These are phyloP conservation scores for Isoetes taiwanensis DNA, from an alignment of 75 land plant species.

Conservation along the genomic window DNA sequence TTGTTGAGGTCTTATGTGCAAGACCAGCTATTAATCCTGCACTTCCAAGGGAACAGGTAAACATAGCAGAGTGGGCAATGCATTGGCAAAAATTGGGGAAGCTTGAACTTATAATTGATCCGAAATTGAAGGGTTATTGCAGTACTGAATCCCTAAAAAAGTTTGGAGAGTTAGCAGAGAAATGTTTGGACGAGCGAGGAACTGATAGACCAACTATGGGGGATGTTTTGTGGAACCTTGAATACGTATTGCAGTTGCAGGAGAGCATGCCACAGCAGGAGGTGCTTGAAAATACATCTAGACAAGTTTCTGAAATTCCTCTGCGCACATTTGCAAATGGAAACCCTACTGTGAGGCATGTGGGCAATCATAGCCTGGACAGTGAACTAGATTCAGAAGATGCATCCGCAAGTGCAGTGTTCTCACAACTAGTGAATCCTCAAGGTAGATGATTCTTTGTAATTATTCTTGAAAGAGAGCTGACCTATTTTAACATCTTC, in stretches of 20 bases:
- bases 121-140: constrained; percentile 15
- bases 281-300: constrained; percentile 8
- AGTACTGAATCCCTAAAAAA: background rate
- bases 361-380: constrained; percentile 21
- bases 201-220: constrained; percentile 5
- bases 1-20: constrained; percentile 39
- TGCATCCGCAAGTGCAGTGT: constrained; percentile 43
- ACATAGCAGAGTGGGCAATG: constrained; percentile 43
- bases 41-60: constrained; percentile 38
- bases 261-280: constrained; percentile 9
- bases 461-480: too few species aligned
- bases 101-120: constrained; percentile 30
- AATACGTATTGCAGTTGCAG: constrained; percentile 2
- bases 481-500: too few species aligned
- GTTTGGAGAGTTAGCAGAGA: constrained; percentile 6
- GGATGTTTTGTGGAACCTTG: constrained; percentile 6
- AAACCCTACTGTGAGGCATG: constrained; percentile 13
- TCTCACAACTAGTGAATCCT: constrained; percentile 60
- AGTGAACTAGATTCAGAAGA: constrained; percentile 37
- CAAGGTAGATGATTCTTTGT: constrained; percentile 60
- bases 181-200: constrained; percentile 1
- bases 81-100: constrained; percentile 32
- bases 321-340: too few species aligned
- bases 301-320: too few species aligned
- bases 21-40: constrained; percentile 36